Evolutionary conservation across 768 basidiomycete genomes (phyloP).

Genomic region (Rhizopogon rudus): DNA sequence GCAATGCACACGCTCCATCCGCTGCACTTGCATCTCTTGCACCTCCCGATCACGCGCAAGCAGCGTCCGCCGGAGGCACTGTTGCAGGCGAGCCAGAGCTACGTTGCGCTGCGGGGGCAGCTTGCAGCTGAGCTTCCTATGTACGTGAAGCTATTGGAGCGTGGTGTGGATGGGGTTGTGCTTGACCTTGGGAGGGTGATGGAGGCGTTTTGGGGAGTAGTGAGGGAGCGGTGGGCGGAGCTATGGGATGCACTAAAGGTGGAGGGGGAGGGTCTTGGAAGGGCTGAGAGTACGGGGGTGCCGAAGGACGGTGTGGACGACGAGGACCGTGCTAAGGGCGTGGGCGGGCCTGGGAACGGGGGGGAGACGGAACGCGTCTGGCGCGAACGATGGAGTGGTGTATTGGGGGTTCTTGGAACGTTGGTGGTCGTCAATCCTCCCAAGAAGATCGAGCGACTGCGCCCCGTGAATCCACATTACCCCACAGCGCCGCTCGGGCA

Average conservation of each 20-base stretch:
- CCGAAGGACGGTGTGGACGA: neutral
- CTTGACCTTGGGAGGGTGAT: conserved; percentile 53
- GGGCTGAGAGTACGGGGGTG: conserved; percentile 28
- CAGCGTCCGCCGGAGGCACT: conserved; percentile 59
- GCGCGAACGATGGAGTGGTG: conserved; percentile 63
- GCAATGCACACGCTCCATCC: conserved; percentile 74
- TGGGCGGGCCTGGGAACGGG: neutral
- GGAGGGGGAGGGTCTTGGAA: conserved; percentile 65
- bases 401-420: conserved; percentile 45
- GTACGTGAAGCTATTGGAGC: conserved; percentile 53
- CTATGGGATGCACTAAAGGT: conserved; percentile 81
- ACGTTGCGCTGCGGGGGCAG: conserved; percentile 71
- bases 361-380: conserved; percentile 68
- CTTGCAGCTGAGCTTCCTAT: conserved; percentile 66
- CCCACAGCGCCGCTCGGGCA: neutral
- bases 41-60: conserved; percentile 57
- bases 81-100: conserved; percentile 69
- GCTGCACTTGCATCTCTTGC: conserved; percentile 64
- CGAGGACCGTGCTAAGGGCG: neutral
- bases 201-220: conserved; percentile 51
- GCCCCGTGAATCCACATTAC: neutral
- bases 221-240: conserved; percentile 66
- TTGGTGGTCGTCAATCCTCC: conserved; percentile 25
- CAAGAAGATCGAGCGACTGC: neutral
- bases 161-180: conserved; percentile 52